Evolutionary conservation across 257 asterid species (phyloP).

Genomic region (Solanum pinnatisectum): DNA sequence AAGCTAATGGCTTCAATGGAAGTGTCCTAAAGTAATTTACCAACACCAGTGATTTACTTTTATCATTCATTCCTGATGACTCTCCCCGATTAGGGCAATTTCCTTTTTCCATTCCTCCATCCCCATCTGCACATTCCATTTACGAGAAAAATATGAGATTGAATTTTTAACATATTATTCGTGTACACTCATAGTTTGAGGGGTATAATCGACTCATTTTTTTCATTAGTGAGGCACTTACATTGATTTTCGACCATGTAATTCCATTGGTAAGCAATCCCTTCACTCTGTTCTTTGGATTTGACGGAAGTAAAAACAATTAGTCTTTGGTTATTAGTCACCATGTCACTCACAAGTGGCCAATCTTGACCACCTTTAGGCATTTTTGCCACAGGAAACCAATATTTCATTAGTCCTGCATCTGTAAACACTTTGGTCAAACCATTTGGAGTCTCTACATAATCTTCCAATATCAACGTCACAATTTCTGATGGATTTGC

Average conservation of each 20-base stretch:
- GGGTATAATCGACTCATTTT: not conserved
- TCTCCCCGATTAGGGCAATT: slow-evolving; percentile 55
- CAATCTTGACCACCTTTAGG: slow-evolving; percentile 61
- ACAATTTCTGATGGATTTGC: slow-evolving; percentile 71
- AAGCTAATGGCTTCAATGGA: slow-evolving; percentile 46
- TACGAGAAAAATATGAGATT: too few species aligned
- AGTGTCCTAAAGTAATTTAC: slow-evolving; percentile 55
- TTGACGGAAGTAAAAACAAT: slow-evolving; percentile 52
- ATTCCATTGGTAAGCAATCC: slow-evolving; percentile 90
- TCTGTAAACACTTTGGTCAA: slow-evolving; percentile 54
- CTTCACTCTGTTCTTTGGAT: slow-evolving; percentile 60
- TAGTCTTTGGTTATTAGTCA: slow-evolving; percentile 53
- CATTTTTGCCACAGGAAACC: slow-evolving; percentile 74
- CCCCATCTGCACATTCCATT: slow-evolving; percentile 46
- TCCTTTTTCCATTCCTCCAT: slow-evolving; percentile 70
- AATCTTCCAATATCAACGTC: slow-evolving; percentile 80
- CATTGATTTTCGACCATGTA: slow-evolving; percentile 95
- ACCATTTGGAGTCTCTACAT: slow-evolving; percentile 56
- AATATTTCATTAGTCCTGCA: slow-evolving; percentile 63
- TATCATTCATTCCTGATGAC: slow-evolving; percentile 54
- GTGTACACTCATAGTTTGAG: not conserved
- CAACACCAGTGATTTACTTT: slow-evolving; percentile 49
- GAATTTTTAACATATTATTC: not conserved
- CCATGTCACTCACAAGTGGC: slow-evolving; percentile 77
- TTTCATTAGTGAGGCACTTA: not conserved